Evolutionary conservation across 176 grass and related monocot species (phyloP).

Genomic region (Bromus sterilis): DNA sequence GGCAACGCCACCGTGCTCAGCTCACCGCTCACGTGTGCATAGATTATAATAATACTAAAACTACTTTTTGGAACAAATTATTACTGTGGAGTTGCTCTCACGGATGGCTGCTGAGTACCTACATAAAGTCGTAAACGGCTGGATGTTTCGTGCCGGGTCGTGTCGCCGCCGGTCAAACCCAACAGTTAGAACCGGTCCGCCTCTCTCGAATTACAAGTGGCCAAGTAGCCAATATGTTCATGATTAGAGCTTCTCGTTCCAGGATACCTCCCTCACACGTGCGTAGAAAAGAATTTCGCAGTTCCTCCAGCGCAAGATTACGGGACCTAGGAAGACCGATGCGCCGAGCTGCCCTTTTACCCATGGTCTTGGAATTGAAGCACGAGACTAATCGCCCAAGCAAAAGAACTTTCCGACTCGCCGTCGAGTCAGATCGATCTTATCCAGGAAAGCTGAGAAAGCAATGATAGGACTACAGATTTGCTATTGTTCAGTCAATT

Average conservation of each 20-base stretch:
- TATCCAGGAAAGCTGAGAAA: neutral
- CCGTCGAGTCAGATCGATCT: neutral
- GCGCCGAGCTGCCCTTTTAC: neutral
- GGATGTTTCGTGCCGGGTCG: slow-evolving; percentile 1
- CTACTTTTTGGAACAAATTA: too few species aligned
- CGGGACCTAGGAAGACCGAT: neutral
- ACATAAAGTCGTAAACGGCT: neutral
- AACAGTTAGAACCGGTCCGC: neutral
- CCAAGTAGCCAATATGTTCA: too few species aligned
- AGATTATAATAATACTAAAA: neutral
- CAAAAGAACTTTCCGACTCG: neutral
- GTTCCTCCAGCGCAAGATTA: neutral
- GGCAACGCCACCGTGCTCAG: too few species aligned
- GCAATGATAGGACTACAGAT: too few species aligned
- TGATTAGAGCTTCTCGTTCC: neutral
- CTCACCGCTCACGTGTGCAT: neutral
- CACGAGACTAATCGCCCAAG: neutral
- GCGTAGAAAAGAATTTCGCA: neutral
- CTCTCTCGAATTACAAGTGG: neutral
- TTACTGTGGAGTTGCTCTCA: neutral
- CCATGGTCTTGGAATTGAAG: neutral
- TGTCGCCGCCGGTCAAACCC: neutral
- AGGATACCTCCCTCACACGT: neutral
- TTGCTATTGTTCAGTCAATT: too few species aligned
- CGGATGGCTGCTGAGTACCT: neutral